Percentiles rank a stretch among this genome's conserved stretches.
These are phyloP conservation scores for Strobilomyces dryophilus DNA, from an alignment of 768 basidiomycete genomes.

Conservation along the genomic window DNA sequence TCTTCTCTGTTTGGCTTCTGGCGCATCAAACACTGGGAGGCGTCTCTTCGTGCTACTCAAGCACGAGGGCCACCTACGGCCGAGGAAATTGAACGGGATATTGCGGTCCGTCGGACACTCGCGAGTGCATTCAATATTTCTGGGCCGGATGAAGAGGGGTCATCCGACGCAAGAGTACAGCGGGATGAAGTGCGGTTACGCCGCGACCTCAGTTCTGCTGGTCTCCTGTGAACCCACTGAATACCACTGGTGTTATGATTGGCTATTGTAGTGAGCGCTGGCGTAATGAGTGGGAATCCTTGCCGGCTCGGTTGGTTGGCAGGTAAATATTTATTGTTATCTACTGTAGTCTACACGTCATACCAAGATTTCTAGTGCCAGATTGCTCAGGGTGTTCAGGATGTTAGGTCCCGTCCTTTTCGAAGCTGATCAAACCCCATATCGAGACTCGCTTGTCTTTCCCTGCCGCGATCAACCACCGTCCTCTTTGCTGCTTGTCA, in stretches of 20 bases:
- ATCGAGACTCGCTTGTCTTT: conserved; percentile 70
- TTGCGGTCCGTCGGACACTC: conserved; percentile 47
- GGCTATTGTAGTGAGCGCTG: not conserved
- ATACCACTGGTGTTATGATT: conserved; percentile 7
- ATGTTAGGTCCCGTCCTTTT: conserved; percentile 1
- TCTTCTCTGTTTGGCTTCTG: conserved; percentile 79
- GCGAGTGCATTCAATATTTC: conserved; percentile 49
- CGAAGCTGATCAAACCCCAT: conserved; percentile 58
- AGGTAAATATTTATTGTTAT: conserved; percentile 15
- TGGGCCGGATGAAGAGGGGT: conserved; percentile 22
- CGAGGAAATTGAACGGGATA: conserved; percentile 50
- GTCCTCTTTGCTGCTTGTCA: conserved; percentile 41
- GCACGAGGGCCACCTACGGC: conserved; percentile 19
- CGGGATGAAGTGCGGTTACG: conserved; percentile 44
- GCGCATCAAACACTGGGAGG: conserved; percentile 84
- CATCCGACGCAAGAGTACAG: conserved; percentile 10
- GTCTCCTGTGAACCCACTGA: conserved; percentile 38
- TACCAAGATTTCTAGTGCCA: conserved; percentile 1
- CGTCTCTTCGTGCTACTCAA: conserved; percentile 51
- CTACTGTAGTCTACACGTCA: conserved; percentile 16
- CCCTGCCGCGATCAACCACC: conserved; percentile 63
- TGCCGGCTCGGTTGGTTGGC: not conserved
- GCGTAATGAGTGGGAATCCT: not conserved
- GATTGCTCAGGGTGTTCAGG: not conserved
- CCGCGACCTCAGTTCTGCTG: conserved; percentile 49